Percentiles rank a stretch among this genome's conserved stretches.
These are phyloP conservation scores for Sclerotinia trifoliorum DNA, from an alignment of 2,329 filamentous ascomycete species.

Conservation along the genomic window DNA sequence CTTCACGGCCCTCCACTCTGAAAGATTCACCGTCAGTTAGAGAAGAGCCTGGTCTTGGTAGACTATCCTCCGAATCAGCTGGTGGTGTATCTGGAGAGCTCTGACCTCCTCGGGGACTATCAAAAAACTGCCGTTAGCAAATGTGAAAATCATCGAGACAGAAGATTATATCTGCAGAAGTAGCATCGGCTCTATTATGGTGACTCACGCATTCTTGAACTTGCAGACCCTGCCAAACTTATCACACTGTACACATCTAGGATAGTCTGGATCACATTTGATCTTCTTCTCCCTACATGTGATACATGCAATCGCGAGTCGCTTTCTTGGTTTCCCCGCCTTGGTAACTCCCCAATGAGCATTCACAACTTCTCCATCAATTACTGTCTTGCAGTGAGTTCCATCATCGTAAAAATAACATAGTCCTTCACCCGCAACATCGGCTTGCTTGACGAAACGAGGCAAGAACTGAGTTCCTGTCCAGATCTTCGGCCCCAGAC, in stretches of 20 bases:
- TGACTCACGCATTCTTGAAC: constrained; percentile 78
- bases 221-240: constrained; percentile 85
- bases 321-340: constrained; percentile 87
- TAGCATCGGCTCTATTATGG: neutral
- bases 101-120: constrained; percentile 41
- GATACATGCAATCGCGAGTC: constrained; percentile 86
- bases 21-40: constrained; percentile 36
- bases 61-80: constrained; percentile 37
- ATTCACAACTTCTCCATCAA: constrained; percentile 84
- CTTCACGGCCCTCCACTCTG: constrained; percentile 35
- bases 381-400: constrained; percentile 75
- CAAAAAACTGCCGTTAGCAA: constrained; percentile 42
- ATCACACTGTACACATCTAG: constrained; percentile 86
- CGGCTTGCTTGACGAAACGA: constrained; percentile 61
- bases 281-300: constrained; percentile 97
- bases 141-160: neutral
- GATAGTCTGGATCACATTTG: constrained; percentile 87
- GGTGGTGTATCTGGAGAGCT: constrained; percentile 40
- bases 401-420: constrained; percentile 88
- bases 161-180: neutral
- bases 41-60: constrained; percentile 36
- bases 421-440: constrained; percentile 73
- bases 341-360: constrained; percentile 93
- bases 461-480: constrained; percentile 66
- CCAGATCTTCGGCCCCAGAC: constrained; percentile 66